A percentile compares a stretch with the other conserved stretches of the same genome.
phyloP scores from a whole-genome alignment of 1,284 basidiomycete genomes.

The Melampsora americana region DNA sequence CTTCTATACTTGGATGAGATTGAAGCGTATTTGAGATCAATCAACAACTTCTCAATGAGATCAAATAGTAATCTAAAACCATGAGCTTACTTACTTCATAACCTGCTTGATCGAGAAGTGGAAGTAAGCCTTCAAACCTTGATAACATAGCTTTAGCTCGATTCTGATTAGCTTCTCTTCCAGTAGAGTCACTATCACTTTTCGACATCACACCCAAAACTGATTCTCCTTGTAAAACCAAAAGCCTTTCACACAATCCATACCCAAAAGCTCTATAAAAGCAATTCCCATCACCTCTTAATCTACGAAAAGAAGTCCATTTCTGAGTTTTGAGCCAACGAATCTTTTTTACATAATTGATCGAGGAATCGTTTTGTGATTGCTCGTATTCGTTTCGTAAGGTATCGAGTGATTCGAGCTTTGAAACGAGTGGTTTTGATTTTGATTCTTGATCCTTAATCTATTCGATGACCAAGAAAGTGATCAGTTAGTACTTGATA shows the following conservation, averaged over 20 bases:
- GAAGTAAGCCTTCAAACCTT: neutral
- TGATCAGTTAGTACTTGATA: neutral
- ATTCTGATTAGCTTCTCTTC: neutral
- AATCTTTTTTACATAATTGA: conserved; percentile 1
- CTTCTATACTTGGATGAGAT: neutral
- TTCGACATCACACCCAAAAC: neutral
- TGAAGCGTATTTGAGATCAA: neutral
- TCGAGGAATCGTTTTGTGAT: neutral
- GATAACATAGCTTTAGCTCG: neutral
- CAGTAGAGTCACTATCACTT: neutral
- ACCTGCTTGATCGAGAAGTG: neutral
- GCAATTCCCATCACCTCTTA: conserved; percentile 13
- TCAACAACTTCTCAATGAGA: neutral
- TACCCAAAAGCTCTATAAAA: conserved; percentile 14
- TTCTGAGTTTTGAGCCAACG: neutral
- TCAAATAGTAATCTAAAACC: no score
- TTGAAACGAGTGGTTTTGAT: neutral
- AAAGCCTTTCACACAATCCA: neutral
- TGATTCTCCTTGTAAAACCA: neutral
- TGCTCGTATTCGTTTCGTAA: conserved; percentile 1
- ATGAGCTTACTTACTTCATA: conserved; percentile 1
- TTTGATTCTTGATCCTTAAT: conserved; percentile 8
- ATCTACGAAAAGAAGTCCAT: neutral
- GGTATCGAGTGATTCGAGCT: neutral
- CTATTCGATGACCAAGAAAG: neutral